Evolutionary conservation across 306 rosid species (phyloP), one percentile per base, ranked within the genome.

Genomic region (Pterocarpus santalinus): DNA sequence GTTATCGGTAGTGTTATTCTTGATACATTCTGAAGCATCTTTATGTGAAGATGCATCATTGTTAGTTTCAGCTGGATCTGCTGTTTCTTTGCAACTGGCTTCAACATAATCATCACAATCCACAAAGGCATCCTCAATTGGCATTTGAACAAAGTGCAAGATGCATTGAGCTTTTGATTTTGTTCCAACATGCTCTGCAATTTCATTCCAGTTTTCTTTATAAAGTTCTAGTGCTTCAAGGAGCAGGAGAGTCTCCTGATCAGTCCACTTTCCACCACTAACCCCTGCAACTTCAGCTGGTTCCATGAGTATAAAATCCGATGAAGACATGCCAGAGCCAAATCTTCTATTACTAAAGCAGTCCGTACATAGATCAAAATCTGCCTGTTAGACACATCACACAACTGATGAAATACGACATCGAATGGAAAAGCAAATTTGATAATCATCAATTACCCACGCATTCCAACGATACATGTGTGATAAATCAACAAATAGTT

Each of bases 181-280:
- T 78, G 98, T 94, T 57, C 97, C 98, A 79, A 94, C 98, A 55
- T 92, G 98, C 82, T 94, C 98, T 7, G 98, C 97, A 72, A 94
- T 94, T 82, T 94, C 98, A 79, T 81, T 94, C 98, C 98, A 94
- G 81, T 94, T 91, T 85, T 92, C 98, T 86, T 87, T 94, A 82
- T 88, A 94, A 68, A 94, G 92, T 81, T 94, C 98, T 77, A 94
- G 82, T 82, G 97, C 98, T 88, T 94, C 98, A 83, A 92, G 98
- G 73, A 94, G 98, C 77, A 94, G 92, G 65, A 94, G 97, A 16
- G 98, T 94, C 86, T 94, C 98, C 86, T 94, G 98, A 92, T 94
- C 98, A 28, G 98, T 92, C 98, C 98, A 94, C 74, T 92, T 92
- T 78, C 98, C 97, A 83, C 98, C 91, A 81, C 91, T 90, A 74